Evolutionary conservation across 2,329 filamentous ascomycete genomes (phyloP).

Genomic region (Fusarium bactridioides): DNA sequence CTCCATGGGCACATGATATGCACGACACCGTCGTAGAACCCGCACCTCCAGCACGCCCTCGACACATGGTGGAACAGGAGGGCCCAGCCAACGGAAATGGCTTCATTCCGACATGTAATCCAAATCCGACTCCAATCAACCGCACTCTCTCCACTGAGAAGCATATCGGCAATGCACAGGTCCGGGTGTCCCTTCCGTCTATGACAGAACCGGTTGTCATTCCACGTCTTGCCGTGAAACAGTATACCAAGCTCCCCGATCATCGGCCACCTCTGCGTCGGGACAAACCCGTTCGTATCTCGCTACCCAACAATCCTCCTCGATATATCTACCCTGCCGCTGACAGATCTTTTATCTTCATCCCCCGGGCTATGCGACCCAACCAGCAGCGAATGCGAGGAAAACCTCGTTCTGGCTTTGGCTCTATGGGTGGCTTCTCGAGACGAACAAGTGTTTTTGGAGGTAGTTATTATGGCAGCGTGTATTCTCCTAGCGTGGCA

Average conservation of each 20-base stretch:
- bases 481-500: constrained; percentile 86
- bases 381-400: constrained; percentile 82
- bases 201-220: constrained; percentile 77
- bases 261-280: constrained; percentile 92
- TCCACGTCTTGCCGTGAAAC: constrained; percentile 80
- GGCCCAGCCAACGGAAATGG: constrained; percentile 63
- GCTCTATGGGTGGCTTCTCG: constrained; percentile 71
- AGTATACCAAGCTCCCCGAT: constrained; percentile 93
- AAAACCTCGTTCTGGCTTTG: constrained; percentile 76
- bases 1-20: constrained; percentile 92
- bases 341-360: constrained; percentile 97
- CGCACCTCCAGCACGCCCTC: constrained; percentile 49
- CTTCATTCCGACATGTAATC: constrained; percentile 63
- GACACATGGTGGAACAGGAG: constrained; percentile 55
- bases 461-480: constrained; percentile 74
- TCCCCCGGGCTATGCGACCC: constrained; percentile 89
- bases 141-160: constrained; percentile 83
- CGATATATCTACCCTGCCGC: constrained; percentile 90
- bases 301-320: constrained; percentile 78
- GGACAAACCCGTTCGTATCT: constrained; percentile 96
- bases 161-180: constrained; percentile 82
- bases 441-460: constrained; percentile 85
- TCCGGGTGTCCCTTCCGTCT: constrained; percentile 80
- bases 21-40: constrained; percentile 74
- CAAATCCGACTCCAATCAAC: constrained; percentile 73